A percentile compares a stretch with the other conserved stretches of the same genome.
These are phyloP conservation scores for Nicotiana paniculata DNA, from an alignment of 257 asterid genomes.

Conservation along the genomic window DNA sequence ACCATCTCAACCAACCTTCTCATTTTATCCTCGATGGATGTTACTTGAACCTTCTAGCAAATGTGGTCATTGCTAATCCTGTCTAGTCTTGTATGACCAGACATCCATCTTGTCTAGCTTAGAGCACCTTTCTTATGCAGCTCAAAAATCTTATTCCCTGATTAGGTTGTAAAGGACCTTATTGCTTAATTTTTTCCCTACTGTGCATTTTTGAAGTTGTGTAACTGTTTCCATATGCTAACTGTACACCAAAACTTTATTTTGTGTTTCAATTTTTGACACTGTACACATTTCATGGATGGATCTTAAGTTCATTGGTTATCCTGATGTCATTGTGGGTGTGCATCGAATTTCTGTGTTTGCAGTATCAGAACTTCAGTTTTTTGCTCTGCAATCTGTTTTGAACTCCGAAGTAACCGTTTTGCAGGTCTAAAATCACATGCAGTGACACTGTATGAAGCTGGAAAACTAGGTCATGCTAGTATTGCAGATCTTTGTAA, in stretches of 20 bases:
- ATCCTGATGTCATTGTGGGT: not conserved
- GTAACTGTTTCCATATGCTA: not conserved
- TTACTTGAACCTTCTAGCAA: no score
- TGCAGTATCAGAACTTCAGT: not conserved
- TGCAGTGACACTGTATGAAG: constrained; percentile 97
- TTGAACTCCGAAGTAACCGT: not conserved
- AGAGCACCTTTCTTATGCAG: not conserved
- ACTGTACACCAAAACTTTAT: not conserved
- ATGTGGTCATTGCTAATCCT: no score
- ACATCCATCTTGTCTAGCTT: not conserved
- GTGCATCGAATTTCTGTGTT: not conserved
- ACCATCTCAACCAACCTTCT: no score
- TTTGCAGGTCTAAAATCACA: constrained; percentile 87
- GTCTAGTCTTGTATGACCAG: no score
- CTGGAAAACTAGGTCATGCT: constrained; percentile 91
- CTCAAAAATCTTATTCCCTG: not conserved
- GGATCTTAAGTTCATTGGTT: not conserved
- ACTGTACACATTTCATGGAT: not conserved
- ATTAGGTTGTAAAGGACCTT: not conserved
- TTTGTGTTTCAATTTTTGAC: not conserved
- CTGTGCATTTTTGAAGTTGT: not conserved
- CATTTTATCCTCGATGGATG: no score
- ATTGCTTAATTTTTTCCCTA: not conserved
- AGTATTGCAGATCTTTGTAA: constrained; percentile 89
- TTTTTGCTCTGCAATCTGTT: not conserved